Base-by-base conservation (phyloP, 148 eudicot species). In the Fagopyrum tataricum region DNA sequence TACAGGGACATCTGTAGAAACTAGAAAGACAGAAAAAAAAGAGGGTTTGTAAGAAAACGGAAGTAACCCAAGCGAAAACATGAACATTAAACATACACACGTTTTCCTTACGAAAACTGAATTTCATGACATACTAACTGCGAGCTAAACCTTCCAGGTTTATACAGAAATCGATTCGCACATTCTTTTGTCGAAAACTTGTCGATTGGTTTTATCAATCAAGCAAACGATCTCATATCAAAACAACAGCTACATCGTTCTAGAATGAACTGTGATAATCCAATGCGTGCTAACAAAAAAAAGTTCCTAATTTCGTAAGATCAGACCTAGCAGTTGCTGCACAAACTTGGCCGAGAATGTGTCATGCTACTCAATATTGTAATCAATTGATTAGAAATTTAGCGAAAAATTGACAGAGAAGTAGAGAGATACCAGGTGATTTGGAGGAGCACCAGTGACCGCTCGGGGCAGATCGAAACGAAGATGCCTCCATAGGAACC, bases 401-500 rank as follows among this genome's bases (percentile, higher is more conserved):
- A 12, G 26, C 26, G 62, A 55, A 21, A 21, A 23, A 24, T 15
- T 11, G 39, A 14, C 10, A 72, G 58, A 46, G 52, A 73, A n/a
- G 41, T 20, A 42, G 69, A 73, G 44, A 61, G 39, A 37, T 15
- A 79, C 70, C 73, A 21, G 26, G 44, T 75, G 87, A 85, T 75
- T 87, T 74, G 51, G 85, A 79, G 67, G 75, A 76, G 56, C 12
- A 70, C 56, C 42, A 62, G 70, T 72, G 72, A 44, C 78, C 24
- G 68, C 23, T 72, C 26, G 82, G 76, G 62, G 77, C 69, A 70
- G 82, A 52, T 23, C 83, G 71, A 70, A 86, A 76, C 42, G 78
- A 82, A 23, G 88, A 83, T 9, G 80, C 67, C 72, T 83, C 91
- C 96, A 90, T 90, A 17, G 71, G 10, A 68, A 15, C 43, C n/a